Conservation (phyloP, 2,329 filamentous ascomycete species). For the Escovopsis sp. region DNA sequence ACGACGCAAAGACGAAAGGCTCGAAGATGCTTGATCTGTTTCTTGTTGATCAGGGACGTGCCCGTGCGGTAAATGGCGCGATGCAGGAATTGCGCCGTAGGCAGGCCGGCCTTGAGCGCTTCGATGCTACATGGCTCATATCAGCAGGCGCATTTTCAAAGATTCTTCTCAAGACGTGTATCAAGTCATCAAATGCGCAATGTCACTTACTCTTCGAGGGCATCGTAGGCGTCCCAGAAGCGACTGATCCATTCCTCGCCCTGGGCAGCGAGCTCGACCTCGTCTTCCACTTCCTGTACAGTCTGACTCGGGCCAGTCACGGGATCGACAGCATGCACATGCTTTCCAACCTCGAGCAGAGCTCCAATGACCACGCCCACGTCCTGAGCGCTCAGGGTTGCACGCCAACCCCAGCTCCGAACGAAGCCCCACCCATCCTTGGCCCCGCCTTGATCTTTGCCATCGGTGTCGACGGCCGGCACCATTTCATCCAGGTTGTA, state of each 20-base stretch:
- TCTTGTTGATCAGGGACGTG: conserved; percentile 79
- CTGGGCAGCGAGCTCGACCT: conserved; percentile 34
- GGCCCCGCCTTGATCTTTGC: conserved; percentile 50
- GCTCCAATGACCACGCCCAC: conserved; percentile 87
- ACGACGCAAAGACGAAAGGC: conserved; percentile 93
- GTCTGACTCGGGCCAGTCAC: conserved; percentile 16
- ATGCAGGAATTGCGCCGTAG: conserved; percentile 77
- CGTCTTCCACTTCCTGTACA: conserved; percentile 27
- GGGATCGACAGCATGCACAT: conserved; percentile 21
- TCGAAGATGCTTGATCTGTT: conserved; percentile 80
- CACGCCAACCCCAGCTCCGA: conserved; percentile 93
- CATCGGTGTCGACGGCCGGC: conserved; percentile 58
- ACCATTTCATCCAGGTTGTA: conserved; percentile 93
- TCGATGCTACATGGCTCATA: conserved; percentile 41
- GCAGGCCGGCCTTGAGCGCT: conserved; percentile 58
- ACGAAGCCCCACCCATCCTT: conserved; percentile 97
- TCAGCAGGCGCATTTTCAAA: not conserved
- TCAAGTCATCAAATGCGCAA: too few relatives aligned
- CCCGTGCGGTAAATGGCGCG: conserved; percentile 87
- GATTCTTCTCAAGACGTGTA: not conserved
- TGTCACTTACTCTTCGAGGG: conserved; percentile 47
- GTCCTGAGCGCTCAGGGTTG: conserved; percentile 82
- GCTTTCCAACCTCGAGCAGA: conserved; percentile 76
- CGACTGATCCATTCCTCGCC: conserved; percentile 49
- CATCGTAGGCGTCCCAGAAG: conserved; percentile 61